Conservation (phyloP, 306 rosid species). For the Corylus americana region DNA sequence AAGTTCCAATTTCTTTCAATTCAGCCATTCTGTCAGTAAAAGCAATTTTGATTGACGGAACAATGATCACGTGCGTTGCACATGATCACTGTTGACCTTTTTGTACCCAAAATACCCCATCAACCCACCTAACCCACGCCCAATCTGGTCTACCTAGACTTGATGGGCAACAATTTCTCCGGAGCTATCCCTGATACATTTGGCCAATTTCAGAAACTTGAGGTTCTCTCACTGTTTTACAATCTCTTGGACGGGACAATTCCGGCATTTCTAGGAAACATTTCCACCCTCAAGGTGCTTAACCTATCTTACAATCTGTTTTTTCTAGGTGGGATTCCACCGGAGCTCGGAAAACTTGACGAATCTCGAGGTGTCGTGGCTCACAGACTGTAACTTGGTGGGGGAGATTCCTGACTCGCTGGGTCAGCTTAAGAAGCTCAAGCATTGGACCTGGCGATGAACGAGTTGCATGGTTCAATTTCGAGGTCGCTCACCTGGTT, state of each 20-base stretch:
- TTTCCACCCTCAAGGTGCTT: conserved; percentile 59
- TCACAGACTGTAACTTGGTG: conserved; percentile 56
- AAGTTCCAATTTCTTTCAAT: too few relatives aligned
- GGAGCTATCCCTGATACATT: conserved; percentile 62
- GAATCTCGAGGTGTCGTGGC: conserved; percentile 67
- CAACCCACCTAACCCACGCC: neutral
- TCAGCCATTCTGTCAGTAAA: too few relatives aligned
- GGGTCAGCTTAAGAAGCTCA: conserved; percentile 48
- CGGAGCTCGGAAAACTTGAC: conserved; percentile 64
- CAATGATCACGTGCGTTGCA: too few relatives aligned
- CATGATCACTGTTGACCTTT: too few relatives aligned
- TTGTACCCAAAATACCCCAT: too few relatives aligned
- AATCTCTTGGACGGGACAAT: conserved; percentile 59
- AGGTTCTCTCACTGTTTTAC: conserved; percentile 61
- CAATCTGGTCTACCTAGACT: conserved; percentile 59
- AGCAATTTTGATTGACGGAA: too few relatives aligned
- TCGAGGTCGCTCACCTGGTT: conserved; percentile 54
- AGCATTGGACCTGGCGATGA: conserved; percentile 64
- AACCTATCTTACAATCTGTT: conserved; percentile 84
- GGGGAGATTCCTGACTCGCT: conserved; percentile 74
- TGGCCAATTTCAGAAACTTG: conserved; percentile 55
- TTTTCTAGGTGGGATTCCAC: conserved; percentile 56
- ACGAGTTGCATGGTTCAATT: conserved; percentile 55
- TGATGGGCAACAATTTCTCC: conserved; percentile 81
- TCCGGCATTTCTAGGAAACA: conserved; percentile 60